Conservation (phyloP, 1,284 basidiomycete genomes). For the Cystobasidium pallidum region DNA sequence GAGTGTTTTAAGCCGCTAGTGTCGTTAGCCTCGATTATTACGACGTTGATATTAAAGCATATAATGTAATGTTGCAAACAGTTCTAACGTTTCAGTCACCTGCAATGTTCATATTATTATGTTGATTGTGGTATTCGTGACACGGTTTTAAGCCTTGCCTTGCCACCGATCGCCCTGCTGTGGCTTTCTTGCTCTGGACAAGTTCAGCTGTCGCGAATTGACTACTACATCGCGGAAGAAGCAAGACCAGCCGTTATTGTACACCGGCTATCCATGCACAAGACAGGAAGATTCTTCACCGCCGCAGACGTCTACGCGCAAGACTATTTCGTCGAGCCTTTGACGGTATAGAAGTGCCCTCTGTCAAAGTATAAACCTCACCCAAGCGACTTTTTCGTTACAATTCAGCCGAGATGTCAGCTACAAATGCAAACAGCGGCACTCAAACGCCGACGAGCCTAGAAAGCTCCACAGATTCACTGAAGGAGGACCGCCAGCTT, state of each 20-base stretch:
- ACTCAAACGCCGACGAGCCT: constrained; percentile 15
- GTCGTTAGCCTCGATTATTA: too few species aligned
- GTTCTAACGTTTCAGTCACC: not conserved
- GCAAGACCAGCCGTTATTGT: not conserved
- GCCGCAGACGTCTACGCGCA: constrained; percentile 22
- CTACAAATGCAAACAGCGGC: not conserved
- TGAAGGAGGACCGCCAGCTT: constrained; percentile 34
- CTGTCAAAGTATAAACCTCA: not conserved
- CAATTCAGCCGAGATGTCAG: constrained; percentile 2
- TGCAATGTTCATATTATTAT: not conserved
- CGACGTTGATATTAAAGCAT: too few species aligned
- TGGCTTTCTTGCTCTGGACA: not conserved
- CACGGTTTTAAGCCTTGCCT: too few species aligned
- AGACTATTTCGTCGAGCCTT: constrained; percentile 33
- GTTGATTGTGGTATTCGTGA: not conserved
- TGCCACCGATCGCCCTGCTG: not conserved
- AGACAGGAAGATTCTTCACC: constrained; percentile 28
- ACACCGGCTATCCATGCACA: constrained; percentile 22
- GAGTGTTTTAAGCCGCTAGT: too few species aligned
- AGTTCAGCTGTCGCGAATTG: not conserved
- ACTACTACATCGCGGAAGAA: too few species aligned
- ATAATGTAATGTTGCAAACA: not conserved
- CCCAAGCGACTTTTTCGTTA: not conserved
- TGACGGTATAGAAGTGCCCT: not conserved
- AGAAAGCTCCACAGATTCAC: constrained; percentile 18